phyloP scores from a whole-genome alignment of 1,284 basidiomycete genomes.

The Bondarzewia mesenterica region DNA sequence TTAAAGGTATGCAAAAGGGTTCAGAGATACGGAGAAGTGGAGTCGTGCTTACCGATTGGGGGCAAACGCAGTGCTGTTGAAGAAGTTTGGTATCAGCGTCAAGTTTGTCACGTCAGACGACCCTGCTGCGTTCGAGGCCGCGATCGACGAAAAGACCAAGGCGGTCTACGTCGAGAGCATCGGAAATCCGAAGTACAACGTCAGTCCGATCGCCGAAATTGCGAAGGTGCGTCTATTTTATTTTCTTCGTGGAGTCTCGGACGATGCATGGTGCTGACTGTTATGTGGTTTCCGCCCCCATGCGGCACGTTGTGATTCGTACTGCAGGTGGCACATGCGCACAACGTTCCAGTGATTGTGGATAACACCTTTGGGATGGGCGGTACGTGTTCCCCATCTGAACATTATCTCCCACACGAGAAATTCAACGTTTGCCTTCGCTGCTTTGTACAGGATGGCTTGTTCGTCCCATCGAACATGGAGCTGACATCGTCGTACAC shows the following conservation, averaged over 20 bases:
- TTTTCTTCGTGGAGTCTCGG: slow-evolving; percentile 6
- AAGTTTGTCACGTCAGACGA: slow-evolving; percentile 66
- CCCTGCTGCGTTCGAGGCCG: slow-evolving; percentile 61
- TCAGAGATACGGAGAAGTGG: slow-evolving; percentile 6
- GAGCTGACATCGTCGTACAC: slow-evolving; percentile 80
- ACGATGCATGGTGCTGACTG: too few relatives aligned
- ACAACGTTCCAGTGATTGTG: slow-evolving; percentile 74
- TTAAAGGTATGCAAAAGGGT: slow-evolving; percentile 51
- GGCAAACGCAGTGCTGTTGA: slow-evolving; percentile 51
- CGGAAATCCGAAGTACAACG: slow-evolving; percentile 78
- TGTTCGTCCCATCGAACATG: slow-evolving; percentile 67
- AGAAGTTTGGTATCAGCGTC: slow-evolving; percentile 70
- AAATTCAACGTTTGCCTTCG: not conserved
- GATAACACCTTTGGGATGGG: slow-evolving; percentile 91
- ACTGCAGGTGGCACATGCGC: slow-evolving; percentile 51
- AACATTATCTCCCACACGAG: not conserved
- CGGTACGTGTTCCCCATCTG: slow-evolving; percentile 29
- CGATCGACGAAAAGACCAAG: slow-evolving; percentile 73
- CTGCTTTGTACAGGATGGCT: slow-evolving; percentile 45
- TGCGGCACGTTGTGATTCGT: too few relatives aligned
- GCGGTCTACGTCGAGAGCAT: slow-evolving; percentile 81
- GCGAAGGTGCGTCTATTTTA: slow-evolving; percentile 45
- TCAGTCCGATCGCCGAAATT: slow-evolving; percentile 66
- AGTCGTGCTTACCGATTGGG: not conserved
- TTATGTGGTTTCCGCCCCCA: too few relatives aligned